A percentile compares a stretch with the other conserved stretches of the same genome.
These are phyloP conservation scores for Tremella yokohamensis DNA, from an alignment of 768 basidiomycete genomes.

Conservation along the genomic window DNA sequence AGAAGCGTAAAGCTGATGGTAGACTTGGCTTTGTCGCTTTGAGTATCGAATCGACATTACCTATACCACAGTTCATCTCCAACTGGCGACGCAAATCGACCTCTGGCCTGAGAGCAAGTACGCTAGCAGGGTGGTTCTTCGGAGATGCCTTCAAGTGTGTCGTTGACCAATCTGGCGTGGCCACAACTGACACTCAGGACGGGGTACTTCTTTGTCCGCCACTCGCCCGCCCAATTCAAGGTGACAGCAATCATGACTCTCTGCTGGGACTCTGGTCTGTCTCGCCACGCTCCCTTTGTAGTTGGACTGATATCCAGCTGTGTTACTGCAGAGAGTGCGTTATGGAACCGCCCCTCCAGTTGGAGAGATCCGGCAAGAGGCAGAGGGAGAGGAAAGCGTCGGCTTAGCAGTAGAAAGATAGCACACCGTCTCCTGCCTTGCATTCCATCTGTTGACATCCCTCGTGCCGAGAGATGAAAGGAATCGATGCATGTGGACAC, in stretches of 20 bases:
- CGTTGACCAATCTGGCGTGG: not conserved
- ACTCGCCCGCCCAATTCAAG: conserved; percentile 46
- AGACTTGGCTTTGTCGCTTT: conserved; percentile 45
- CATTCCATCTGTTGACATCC: too few relatives aligned
- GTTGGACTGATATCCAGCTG: conserved; percentile 17
- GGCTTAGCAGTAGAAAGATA: conserved; percentile 2
- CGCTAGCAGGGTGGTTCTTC: conserved; percentile 48
- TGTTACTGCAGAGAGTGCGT: conserved; percentile 33
- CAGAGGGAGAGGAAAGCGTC: not conserved
- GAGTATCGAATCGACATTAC: conserved; percentile 48
- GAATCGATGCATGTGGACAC: too few relatives aligned
- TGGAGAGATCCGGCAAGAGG: conserved; percentile 1
- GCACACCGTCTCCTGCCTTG: not conserved
- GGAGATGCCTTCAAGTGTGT: conserved; percentile 49
- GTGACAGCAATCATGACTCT: conserved; percentile 47
- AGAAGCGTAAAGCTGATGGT: conserved; percentile 4
- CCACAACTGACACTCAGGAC: conserved; percentile 29
- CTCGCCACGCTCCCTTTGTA: not conserved
- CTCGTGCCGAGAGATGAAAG: too few relatives aligned
- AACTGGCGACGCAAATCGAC: conserved; percentile 46
- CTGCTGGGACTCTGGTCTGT: conserved; percentile 45
- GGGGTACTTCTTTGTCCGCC: conserved; percentile 46
- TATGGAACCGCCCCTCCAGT: conserved; percentile 34
- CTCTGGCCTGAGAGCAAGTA: conserved; percentile 45
- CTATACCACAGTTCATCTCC: conserved; percentile 49